phyloP scores from a whole-genome alignment of 495 filamentous ascomycete genomes.

The Penicillium bovifimosum region DNA sequence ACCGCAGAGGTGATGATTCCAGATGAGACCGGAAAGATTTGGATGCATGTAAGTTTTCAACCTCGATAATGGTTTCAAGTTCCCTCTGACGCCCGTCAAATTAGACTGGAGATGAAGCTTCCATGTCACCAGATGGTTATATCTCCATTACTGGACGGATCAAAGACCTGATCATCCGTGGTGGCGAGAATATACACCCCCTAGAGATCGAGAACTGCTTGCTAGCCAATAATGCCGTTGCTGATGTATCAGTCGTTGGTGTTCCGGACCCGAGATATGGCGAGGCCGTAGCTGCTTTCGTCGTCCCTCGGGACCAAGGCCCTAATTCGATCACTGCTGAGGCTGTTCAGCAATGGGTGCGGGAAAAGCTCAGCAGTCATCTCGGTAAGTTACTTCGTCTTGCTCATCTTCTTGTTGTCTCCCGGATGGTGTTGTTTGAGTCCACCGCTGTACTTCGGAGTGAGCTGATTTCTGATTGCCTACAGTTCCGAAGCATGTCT shows the following conservation, averaged over 20 bases:
- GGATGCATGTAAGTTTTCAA: constrained; percentile 57
- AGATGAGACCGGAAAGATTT: constrained; percentile 55
- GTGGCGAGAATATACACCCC: constrained; percentile 94
- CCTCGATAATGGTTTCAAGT: constrained; percentile 6
- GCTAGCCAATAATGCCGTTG: constrained; percentile 60
- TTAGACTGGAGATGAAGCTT: constrained; percentile 84
- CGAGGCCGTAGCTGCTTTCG: constrained; percentile 80
- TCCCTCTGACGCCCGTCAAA: constrained; percentile 8
- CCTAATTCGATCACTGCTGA: constrained; percentile 27
- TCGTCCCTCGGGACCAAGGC: constrained; percentile 45
- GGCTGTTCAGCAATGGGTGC: constrained; percentile 67
- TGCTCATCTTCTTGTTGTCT: not conserved
- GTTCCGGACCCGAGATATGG: constrained; percentile 80
- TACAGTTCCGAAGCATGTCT: constrained; percentile 79
- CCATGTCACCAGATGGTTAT: constrained; percentile 66
- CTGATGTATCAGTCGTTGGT: constrained; percentile 77
- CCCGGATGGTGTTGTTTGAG: not conserved
- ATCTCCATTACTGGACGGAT: constrained; percentile 70
- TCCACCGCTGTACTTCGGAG: not conserved
- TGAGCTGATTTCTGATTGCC: not conserved
- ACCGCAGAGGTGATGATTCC: constrained; percentile 66
- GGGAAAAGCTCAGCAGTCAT: constrained; percentile 64
- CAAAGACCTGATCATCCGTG: constrained; percentile 90
- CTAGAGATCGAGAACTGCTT: constrained; percentile 90
- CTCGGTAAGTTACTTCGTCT: constrained; percentile 45